Evolutionary conservation across 495 filamentous ascomycete genomes (phyloP), one percentile per base, ranked within the genome.

Genomic region (Aspergillus biplanus): DNA sequence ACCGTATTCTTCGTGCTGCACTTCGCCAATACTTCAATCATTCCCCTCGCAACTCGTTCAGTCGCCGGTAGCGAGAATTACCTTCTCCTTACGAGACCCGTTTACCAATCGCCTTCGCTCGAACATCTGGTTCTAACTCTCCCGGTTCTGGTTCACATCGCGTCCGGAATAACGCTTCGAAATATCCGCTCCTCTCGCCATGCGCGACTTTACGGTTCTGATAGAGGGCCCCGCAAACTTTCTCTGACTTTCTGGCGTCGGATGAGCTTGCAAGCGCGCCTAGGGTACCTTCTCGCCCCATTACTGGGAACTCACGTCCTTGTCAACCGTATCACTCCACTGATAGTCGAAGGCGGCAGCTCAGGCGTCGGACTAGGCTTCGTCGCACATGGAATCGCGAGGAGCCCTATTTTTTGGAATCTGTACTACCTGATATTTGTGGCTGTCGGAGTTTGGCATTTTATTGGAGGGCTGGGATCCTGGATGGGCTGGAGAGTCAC

Each of bases 321-420:
- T 31, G 80, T 95, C 58, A 91, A 92, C 67, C 83, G 93, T 12
- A 75, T 82, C 0, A 76, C 93, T 18, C 93, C 93, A 5, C 67
- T 90, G 44, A 75, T 83, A 35, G 82, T 93, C 15, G 91, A 96
- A 37, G 93, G 93, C 1, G 92, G 92, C 39, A 93, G 88, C 65
- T 89, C 89, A 12, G 86, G 93, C 46, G 86, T 97, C 33, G 90
- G 90, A 2, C 76, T 97, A 33, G 87, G 86, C 21, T 97, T 88
- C 73, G 85, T 96, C 0, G 87, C 87, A n/a, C 92, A 97, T 74
- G 93, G 92, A 5, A 92, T 97, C 71, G 87, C 86, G 44, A 82
- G 85, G 33, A 85, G 86, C 71, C 83, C 86, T 7, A 58, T 84
- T 13, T 76, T 90, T n/a, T 86, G 85, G 56, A 89, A 87, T 76